Percentiles rank a stretch among this genome's conserved stretches.
These are phyloP conservation scores for Alternaria metachromatica DNA, from an alignment of 2,329 filamentous ascomycete genomes.

Conservation along the genomic window DNA sequence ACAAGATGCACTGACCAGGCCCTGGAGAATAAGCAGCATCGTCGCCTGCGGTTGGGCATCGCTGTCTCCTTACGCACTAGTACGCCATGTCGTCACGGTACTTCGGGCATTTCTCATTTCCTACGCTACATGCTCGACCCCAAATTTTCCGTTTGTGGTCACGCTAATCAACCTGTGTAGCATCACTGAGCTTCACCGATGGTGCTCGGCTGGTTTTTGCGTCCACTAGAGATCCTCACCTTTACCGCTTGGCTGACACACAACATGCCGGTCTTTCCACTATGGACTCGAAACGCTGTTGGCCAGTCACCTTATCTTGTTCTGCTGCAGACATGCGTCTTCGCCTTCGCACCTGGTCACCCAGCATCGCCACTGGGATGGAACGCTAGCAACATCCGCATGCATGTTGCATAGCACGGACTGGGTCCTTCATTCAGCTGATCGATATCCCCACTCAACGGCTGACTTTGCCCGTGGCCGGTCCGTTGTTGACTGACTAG, in stretches of 20 bases:
- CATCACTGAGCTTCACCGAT: constrained; percentile 37
- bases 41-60: constrained; percentile 27
- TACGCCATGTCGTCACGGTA: constrained; percentile 22
- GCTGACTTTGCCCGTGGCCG: constrained; percentile 47
- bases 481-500: constrained; percentile 51
- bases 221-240: constrained; percentile 32
- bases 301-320: constrained; percentile 59
- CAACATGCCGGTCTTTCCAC: constrained; percentile 34
- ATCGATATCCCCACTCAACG: constrained; percentile 49
- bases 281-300: constrained; percentile 43
- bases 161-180: constrained; percentile 49
- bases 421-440: constrained; percentile 47
- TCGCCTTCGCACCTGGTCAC: constrained; percentile 46
- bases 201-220: constrained; percentile 29
- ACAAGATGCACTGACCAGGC: constrained; percentile 35
- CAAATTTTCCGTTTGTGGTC: constrained; percentile 29
- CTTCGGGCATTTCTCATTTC: constrained; percentile 31
- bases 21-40: constrained; percentile 23
- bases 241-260: constrained; percentile 43
- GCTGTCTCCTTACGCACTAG: constrained; percentile 18
- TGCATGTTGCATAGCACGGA: constrained; percentile 49
- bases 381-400: constrained; percentile 45
- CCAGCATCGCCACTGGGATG: constrained; percentile 43
- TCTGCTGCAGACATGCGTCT: constrained; percentile 49
- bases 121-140: constrained; percentile 29